These are phyloP conservation scores for Saitozyma podzolica DNA, from an alignment of 768 basidiomycete genomes.

Conservation along the genomic window DNA sequence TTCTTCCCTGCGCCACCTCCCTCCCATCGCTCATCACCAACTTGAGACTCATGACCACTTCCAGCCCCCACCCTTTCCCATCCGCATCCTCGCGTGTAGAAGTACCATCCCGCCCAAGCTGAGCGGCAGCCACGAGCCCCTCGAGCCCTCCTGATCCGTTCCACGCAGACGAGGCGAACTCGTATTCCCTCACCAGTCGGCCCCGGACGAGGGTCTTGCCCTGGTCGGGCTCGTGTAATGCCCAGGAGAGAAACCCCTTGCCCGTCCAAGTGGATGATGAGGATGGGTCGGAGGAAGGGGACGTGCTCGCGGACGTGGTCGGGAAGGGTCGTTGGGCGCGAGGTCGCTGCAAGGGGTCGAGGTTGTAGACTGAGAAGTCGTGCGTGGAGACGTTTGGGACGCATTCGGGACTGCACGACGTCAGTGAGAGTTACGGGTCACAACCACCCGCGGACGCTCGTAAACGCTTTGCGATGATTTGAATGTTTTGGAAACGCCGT, in stretches of 20 bases:
- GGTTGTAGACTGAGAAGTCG: conserved; percentile 46
- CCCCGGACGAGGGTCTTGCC: conserved; percentile 39
- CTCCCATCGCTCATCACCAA: conserved; percentile 15
- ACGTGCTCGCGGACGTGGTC: conserved; percentile 11
- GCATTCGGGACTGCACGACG: conserved; percentile 39
- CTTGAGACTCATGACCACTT: conserved; percentile 34
- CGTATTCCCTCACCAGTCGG: conserved; percentile 31
- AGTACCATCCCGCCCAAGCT: not conserved
- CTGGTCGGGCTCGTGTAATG: conserved; percentile 21
- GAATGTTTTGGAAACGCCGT: too few species aligned
- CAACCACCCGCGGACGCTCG: not conserved
- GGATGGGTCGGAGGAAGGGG: conserved; percentile 6
- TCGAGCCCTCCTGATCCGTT: conserved; percentile 37
- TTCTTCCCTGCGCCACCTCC: conserved; percentile 22
- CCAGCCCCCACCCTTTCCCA: conserved; percentile 47
- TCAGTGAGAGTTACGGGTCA: not conserved
- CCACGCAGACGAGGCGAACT: conserved; percentile 26
- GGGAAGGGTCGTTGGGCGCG: conserved; percentile 21
- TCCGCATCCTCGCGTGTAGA: conserved; percentile 16
- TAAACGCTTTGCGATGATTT: not conserved
- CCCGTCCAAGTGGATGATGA: conserved; percentile 29
- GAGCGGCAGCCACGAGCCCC: conserved; percentile 38
- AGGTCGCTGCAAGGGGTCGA: conserved; percentile 29
- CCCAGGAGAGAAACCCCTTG: conserved; percentile 46
- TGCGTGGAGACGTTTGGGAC: conserved; percentile 30